Base-by-base conservation (phyloP, 139 green algal genomes). In the Penium margaritaceum region DNA sequence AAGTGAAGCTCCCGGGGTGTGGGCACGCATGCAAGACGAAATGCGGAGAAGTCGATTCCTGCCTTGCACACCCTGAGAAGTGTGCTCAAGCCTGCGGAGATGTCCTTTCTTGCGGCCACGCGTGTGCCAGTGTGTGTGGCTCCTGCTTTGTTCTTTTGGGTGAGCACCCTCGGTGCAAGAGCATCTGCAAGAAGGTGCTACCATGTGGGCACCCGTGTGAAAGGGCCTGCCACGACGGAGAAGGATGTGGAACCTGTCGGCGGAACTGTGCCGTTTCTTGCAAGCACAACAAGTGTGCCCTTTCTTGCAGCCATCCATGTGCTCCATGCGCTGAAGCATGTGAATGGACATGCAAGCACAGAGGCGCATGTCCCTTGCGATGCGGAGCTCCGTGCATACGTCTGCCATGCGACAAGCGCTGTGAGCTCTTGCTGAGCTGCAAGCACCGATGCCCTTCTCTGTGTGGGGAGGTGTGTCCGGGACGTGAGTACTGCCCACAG, bases 381-480 rank as follows among this genome's bases (percentile, higher is more conserved):
- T 91, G 87, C 67, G 85, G 85, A 0, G 87, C 74, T 6, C 86
- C 87, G 1, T 91, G 87, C 65, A 74, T 79, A 55, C 80, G 87
- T 55, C 75, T 89, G 44, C 86, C 85, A 17, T 91, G 86, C 80
- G 81, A 91, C 71, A 12, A 70, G 67, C 79, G 87, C 39, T 91
- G 87, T 70, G 27, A 44, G 34, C 75, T 71, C 57, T 3, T 32
- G 19, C 76, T 89, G 38, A 1, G n/a, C 5, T 90, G 85, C 72
- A 84, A 84, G 19, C 81, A 84, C 54, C 74, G 57, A 19, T 90
- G 85, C 77, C 85, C 83, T 0, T 58, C 66, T 14, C 53, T 89
- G 39, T 89, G 85, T 71, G 84, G 83, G 0, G 85, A 88, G 47
- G 24, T 19, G 21, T 89, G 83, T 68, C 76, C 79, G 9, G 17